Evolutionary conservation across 2,329 filamentous ascomycete genomes (phyloP), one percentile per base, ranked within the genome.

Genomic region (Fusarium nurragi): DNA sequence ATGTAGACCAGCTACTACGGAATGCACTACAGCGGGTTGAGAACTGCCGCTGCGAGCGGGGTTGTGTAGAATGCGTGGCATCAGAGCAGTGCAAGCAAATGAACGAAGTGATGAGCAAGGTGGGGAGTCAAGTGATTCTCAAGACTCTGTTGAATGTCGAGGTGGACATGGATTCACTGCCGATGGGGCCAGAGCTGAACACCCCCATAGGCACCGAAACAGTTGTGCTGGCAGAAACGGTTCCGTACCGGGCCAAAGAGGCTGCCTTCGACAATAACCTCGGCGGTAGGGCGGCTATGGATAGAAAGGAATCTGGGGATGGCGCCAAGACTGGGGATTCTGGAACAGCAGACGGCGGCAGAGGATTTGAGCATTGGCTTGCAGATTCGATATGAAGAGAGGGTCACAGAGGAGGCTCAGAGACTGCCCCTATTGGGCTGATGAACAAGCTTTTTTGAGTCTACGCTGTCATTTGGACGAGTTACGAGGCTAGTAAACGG

Each of bases 51-150:
- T 98, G 94, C 72, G 77, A 87, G 12, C 86, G 90, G 56, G 95
- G 95, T 0, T 98, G 95, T 77, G 79, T 94, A 21, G 94, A 97
- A 76, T 99, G 95, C 77, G 93, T 96, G 39, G 93, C 90, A 64
- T 91, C 89, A 62, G 92, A 96, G 76, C 79, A 87, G 52, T 98
- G 95, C 76, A 92, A 90, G 76, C 88, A 97, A 76, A 86, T 88
- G 51, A 97, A 97, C 74, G 87, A 92, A 72, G 93, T 98, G 11
- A 95, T 97, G 90, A 95, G 91, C 73, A 98, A 97, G 77, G 92
- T 90, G 1, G 94, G 94, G 0, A 90, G 91, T 9, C 87, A 86
- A 54, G 93, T 97, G 22, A 88, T 98, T 26, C 78, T 98, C 55
- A 91, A 90, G 77, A 87, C 85, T 62, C 74, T 97, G 52, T 76